Conservation (phyloP, 2,329 filamentous ascomycete species). For the Cryphonectria japonica region DNA sequence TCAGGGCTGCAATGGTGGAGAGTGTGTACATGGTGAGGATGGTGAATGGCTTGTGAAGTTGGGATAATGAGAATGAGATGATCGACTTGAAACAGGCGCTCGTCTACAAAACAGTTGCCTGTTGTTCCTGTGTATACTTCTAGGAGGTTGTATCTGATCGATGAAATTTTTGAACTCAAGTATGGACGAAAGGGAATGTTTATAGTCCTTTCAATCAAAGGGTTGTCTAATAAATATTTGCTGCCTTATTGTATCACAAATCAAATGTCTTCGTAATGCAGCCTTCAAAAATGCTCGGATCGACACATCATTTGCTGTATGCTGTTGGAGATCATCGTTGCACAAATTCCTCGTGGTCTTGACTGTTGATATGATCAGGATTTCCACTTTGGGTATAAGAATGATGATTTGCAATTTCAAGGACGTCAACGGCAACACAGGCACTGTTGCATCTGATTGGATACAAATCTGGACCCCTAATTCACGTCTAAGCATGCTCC, state of each 20-base stretch:
- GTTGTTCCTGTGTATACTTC: neutral
- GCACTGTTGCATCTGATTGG: neutral
- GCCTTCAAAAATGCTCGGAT: neutral
- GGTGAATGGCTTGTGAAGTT: neutral
- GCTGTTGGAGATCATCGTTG: neutral
- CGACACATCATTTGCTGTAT: neutral
- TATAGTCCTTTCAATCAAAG: neutral
- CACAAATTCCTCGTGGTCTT: neutral
- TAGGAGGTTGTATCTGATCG: too few species aligned
- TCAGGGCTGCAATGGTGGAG: neutral
- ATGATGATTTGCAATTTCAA: neutral
- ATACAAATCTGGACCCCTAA: neutral
- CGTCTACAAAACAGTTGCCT: neutral
- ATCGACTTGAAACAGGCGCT: neutral
- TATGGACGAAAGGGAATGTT: neutral
- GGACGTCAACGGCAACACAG: neutral
- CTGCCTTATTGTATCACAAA: neutral
- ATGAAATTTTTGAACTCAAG: neutral
- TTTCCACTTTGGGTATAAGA: neutral
- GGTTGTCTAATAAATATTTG: neutral
- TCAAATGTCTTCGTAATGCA: neutral
- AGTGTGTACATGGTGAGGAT: slow-evolving; percentile 5
- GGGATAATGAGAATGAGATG: neutral
- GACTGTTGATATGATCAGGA: slow-evolving; percentile 1
- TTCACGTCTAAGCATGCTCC: too few species aligned